Evolutionary conservation across 371 early-diverging fungal genomes (phyloP).

Genomic region (Furculomyces boomerangus): DNA sequence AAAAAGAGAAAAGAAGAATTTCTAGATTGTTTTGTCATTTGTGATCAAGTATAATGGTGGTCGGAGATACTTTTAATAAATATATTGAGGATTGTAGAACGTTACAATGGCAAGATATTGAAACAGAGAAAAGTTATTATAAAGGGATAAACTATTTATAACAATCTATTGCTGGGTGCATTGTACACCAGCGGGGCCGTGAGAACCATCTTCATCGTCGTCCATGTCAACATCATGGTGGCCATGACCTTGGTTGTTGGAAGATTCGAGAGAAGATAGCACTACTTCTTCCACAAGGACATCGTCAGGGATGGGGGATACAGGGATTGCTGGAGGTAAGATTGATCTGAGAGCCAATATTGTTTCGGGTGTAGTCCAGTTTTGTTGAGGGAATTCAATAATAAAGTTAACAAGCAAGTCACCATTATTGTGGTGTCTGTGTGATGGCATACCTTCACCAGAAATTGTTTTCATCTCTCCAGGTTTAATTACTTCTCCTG

Average conservation of each 20-base stretch:
- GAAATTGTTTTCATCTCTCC: constrained; percentile 63
- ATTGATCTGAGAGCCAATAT: constrained; percentile 44
- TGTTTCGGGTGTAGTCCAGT: constrained; percentile 50
- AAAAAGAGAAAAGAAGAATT: too few species aligned
- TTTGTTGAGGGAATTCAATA: constrained; percentile 71
- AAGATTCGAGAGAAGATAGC: constrained; percentile 53
- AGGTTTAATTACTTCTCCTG: constrained; percentile 84
- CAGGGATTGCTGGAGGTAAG: constrained; percentile 36
- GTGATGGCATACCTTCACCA: constrained; percentile 91
- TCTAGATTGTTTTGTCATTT: too few species aligned
- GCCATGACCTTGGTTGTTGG: constrained; percentile 6
- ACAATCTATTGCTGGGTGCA: constrained; percentile 79
- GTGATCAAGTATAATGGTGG: too few species aligned
- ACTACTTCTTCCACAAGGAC: constrained; percentile 53
- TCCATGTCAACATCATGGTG: constrained; percentile 14
- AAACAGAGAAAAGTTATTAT: too few species aligned
- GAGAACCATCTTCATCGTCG: constrained; percentile 52
- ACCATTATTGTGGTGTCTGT: constrained; percentile 72
- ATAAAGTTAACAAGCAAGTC: constrained; percentile 81
- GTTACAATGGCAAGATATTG: too few species aligned
- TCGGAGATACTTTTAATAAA: too few species aligned
- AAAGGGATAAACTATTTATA: too few species aligned
- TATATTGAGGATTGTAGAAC: too few species aligned
- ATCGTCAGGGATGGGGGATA: constrained; percentile 24
- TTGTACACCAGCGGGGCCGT: constrained; percentile 69